A percentile compares a stretch with the other conserved stretches of the same genome.
phyloP scores from a whole-genome alignment of 1,139 yeast genomes.

The Suhomyces bokatorum region DNA sequence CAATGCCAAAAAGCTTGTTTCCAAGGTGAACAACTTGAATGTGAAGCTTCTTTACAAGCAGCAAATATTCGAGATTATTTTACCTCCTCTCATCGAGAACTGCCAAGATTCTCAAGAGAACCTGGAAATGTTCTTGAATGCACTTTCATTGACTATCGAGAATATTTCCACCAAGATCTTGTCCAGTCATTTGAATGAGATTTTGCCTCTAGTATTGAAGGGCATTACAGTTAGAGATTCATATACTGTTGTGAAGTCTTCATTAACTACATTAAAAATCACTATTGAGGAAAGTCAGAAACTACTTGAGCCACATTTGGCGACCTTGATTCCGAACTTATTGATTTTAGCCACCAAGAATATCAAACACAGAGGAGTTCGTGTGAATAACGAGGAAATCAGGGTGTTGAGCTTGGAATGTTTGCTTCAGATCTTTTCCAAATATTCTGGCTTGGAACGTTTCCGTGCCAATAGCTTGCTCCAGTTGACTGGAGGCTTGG shows the following conservation, averaged over 20 bases:
- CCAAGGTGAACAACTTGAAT: constrained; percentile 55
- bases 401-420: constrained; percentile 60
- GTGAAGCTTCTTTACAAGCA: constrained; percentile 76
- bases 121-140: constrained; percentile 51
- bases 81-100: constrained; percentile 49
- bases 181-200: constrained; percentile 56
- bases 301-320: constrained; percentile 53
- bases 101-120: constrained; percentile 25
- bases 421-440: constrained; percentile 46
- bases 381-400: constrained; percentile 36
- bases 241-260: constrained; percentile 52
- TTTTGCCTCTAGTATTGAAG: constrained; percentile 71
- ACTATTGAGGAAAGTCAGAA: constrained; percentile 55
- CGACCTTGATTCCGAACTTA: constrained; percentile 57
- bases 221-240: constrained; percentile 54
- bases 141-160: constrained; percentile 66
- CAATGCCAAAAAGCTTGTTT: constrained; percentile 32
- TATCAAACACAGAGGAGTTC: constrained; percentile 22
- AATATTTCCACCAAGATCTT: constrained; percentile 64
- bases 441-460: constrained; percentile 47
- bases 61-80: constrained; percentile 60
- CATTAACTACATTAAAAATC: constrained; percentile 54
- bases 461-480: constrained; percentile 53
- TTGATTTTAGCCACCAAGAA: constrained; percentile 35
- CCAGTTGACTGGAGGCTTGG: constrained; percentile 55